These are phyloP conservation scores for Carex parvula DNA, from an alignment of 176 grass and related monocot genomes.

Conservation along the genomic window DNA sequence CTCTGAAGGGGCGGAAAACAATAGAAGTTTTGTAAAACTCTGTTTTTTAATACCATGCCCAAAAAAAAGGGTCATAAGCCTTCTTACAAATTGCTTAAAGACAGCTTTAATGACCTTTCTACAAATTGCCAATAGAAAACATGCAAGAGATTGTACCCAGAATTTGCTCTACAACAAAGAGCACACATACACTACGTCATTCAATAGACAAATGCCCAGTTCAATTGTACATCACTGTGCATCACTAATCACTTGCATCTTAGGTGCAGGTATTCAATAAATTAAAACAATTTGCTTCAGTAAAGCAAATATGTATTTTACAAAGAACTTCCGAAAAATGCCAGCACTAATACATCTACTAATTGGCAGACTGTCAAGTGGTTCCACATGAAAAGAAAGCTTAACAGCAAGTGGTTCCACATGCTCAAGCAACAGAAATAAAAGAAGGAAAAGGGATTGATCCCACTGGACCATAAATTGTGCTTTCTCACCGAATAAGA, in stretches of 20 bases:
- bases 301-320: background rate
- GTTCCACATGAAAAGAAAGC: constrained; percentile 12
- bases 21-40: background rate
- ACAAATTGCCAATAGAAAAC: background rate
- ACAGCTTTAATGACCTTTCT: background rate
- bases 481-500: background rate
- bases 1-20: background rate
- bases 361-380: background rate
- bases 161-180: background rate
- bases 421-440: background rate
- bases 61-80: too few species aligned
- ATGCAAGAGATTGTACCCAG: background rate
- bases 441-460: background rate
- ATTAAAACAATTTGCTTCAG: background rate
- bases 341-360: background rate
- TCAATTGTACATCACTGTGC: background rate
- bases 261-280: background rate
- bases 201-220: background rate
- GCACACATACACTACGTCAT: background rate
- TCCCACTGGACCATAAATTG: constrained; percentile 26
- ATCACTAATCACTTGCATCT: background rate
- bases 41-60: background rate
- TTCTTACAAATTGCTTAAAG: background rate
- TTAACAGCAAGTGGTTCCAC: constrained; percentile 1
- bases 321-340: background rate